Evolutionary conservation across 495 filamentous ascomycete species (phyloP).

Genomic region (Penicillium goetzii): DNA sequence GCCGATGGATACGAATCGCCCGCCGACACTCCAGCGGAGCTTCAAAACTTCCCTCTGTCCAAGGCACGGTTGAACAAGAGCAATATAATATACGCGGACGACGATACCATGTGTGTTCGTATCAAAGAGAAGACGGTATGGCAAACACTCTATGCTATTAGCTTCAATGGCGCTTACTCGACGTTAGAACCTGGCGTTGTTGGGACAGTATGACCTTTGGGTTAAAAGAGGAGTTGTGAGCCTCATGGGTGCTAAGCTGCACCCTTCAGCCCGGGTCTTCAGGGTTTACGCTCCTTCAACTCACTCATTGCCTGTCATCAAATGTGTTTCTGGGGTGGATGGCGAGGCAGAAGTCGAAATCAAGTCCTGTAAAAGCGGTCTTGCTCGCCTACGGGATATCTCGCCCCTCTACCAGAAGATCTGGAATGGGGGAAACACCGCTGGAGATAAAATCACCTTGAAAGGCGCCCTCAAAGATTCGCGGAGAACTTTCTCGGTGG

Average conservation of each 20-base stretch:
- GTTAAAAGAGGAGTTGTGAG: slow-evolving; percentile 67
- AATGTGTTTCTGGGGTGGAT: slow-evolving; percentile 53
- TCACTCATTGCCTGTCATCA: slow-evolving; percentile 75
- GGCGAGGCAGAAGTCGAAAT: slow-evolving; percentile 56
- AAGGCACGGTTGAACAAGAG: slow-evolving; percentile 45
- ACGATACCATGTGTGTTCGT: slow-evolving; percentile 44
- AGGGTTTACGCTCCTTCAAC: slow-evolving; percentile 75
- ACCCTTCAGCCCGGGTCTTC: slow-evolving; percentile 52
- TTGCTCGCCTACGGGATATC: slow-evolving; percentile 61
- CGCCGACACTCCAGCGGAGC: slow-evolving; percentile 34
- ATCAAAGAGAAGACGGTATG: slow-evolving; percentile 50
- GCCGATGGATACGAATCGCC: slow-evolving; percentile 44
- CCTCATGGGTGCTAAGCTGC: slow-evolving; percentile 66
- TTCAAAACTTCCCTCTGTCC: slow-evolving; percentile 49
- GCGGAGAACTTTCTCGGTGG: slow-evolving; percentile 49
- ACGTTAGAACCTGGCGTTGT: slow-evolving; percentile 62
- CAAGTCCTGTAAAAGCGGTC: slow-evolving; percentile 54
- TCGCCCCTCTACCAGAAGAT: slow-evolving; percentile 72
- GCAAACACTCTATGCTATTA: neutral
- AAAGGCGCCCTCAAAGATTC: slow-evolving; percentile 28
- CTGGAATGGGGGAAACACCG: slow-evolving; percentile 64
- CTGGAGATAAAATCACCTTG: slow-evolving; percentile 44
- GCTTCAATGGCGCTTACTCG: slow-evolving; percentile 22
- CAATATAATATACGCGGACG: slow-evolving; percentile 48
- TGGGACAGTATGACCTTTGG: slow-evolving; percentile 76